Evolutionary conservation across 306 rosid genomes (phyloP).

Genomic region (Bauhinia variegata): DNA sequence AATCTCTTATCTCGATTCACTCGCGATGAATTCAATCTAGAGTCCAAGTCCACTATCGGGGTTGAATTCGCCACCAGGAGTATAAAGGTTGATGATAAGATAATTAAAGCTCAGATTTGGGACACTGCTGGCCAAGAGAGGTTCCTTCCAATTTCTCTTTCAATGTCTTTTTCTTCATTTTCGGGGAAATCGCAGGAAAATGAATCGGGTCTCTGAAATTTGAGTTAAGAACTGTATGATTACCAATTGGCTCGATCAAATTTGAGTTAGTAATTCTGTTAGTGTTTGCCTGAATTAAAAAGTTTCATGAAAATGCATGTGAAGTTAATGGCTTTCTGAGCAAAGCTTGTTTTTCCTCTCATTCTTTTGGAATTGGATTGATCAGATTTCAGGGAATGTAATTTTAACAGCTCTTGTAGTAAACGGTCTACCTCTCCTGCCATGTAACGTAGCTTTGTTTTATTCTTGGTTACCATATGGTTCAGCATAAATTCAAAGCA

Average conservation of each 20-base stretch:
- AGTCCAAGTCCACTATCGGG: slow-evolving; percentile 63
- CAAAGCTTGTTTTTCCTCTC: neutral
- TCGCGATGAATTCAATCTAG: slow-evolving; percentile 59
- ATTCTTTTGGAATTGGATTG: neutral
- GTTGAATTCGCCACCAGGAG: slow-evolving; percentile 64
- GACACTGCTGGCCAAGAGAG: slow-evolving; percentile 71
- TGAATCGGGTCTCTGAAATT: neutral
- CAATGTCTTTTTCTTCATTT: neutral
- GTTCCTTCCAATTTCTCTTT: slow-evolving; percentile 9
- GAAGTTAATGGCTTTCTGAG: neutral
- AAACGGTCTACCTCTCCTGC: neutral
- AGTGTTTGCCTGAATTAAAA: too few species aligned
- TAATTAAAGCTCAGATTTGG: slow-evolving; percentile 72
- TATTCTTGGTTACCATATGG: neutral
- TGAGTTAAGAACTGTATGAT: too few species aligned
- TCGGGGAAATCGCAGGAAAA: neutral
- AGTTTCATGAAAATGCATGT: neutral
- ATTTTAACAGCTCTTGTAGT: neutral
- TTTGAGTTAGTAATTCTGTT: neutral
- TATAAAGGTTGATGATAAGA: slow-evolving; percentile 53
- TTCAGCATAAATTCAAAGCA: neutral
- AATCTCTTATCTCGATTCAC: slow-evolving; percentile 63
- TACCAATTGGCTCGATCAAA: too few species aligned
- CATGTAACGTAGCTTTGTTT: too few species aligned
- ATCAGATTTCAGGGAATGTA: neutral